These are phyloP conservation scores for Neoscytalidium dimidiatum DNA, from an alignment of 2,329 filamentous ascomycete genomes.

Conservation along the genomic window DNA sequence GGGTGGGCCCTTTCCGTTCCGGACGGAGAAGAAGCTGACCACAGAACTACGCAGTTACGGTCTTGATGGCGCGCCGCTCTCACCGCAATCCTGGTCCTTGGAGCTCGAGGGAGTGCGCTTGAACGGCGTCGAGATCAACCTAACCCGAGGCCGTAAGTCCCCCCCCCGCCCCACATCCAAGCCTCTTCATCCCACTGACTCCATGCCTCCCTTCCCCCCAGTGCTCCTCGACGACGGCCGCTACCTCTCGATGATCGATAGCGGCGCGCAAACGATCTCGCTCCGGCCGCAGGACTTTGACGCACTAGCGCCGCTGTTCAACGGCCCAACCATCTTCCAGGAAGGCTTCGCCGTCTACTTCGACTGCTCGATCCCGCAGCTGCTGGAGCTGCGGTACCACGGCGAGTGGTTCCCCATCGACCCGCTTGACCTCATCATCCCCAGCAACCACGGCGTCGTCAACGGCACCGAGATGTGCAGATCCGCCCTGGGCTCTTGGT, in stretches of 20 bases:
- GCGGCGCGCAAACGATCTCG: background rate
- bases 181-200: background rate
- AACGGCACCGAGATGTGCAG: constrained; percentile 7
- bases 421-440: constrained; percentile 7
- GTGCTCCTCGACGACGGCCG: background rate
- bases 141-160: background rate
- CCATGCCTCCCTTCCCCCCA: background rate
- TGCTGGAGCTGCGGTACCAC: constrained; percentile 4
- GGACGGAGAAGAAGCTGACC: background rate
- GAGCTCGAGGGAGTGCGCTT: background rate
- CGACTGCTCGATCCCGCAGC: background rate
- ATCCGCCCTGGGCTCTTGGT: constrained; percentile 5
- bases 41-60: background rate
- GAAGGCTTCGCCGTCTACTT: background rate
- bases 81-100: background rate
- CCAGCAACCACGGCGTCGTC: background rate
- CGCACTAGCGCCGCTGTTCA: background rate
- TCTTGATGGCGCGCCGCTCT: background rate
- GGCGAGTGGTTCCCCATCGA: constrained; percentile 3
- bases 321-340: background rate
- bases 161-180: background rate
- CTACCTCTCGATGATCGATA: background rate
- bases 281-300: background rate
- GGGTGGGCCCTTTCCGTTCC: background rate
- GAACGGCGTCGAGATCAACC: constrained; percentile 7